Base-by-base conservation (phyloP, 345 rosid genomes). In the Raphanus raphanistrum region DNA sequence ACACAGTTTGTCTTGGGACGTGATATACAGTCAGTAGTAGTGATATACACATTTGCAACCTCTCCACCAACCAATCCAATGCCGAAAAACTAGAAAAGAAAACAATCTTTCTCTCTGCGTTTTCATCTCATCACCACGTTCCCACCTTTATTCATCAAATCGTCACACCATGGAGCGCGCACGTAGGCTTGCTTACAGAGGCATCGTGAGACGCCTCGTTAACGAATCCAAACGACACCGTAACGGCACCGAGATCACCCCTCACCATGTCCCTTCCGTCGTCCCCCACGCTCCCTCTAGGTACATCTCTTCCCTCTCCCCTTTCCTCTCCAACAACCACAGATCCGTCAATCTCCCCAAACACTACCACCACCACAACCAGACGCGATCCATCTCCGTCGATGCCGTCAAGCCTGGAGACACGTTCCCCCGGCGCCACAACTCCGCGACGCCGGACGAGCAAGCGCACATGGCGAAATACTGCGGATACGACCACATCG, bases 401-500 rank as follows among this genome's bases (percentile, higher is more conserved):
- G 94, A 91, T 35, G 88, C 94, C 13, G 75, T 93, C 78, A 86
- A 88, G 61, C 79, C 92, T 0, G 78, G 88, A 50, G 98, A 95
- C 57, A 90, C 91, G 68, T 95, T 95, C 80, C 84, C 99, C n/a
- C 91, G 92, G 68, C 96, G 96, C 25, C 99, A 95, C 61, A 95
- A 95, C 94, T 95, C 97, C 0, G 93, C 96, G 1, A 91, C 94
- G 55, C 94, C 91, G 0, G 97, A 93, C 13, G 97, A 95, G 52
- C 96, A 95, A 78, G 25, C 85, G 66, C 90, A 85, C 31, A 95
- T 95, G 96, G 87, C 94, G 4, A 75, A 86, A 27, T 80, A 72
- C 17, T 88, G 90, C 79, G 99, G 99, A 1, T 93, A 91, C 74
- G 88, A 81, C 58, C 85, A 70, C 64, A 84, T 93, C 15, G 96